These are phyloP conservation scores for Mrakia gelida DNA, from an alignment of 768 basidiomycete species.

Conservation along the genomic window DNA sequence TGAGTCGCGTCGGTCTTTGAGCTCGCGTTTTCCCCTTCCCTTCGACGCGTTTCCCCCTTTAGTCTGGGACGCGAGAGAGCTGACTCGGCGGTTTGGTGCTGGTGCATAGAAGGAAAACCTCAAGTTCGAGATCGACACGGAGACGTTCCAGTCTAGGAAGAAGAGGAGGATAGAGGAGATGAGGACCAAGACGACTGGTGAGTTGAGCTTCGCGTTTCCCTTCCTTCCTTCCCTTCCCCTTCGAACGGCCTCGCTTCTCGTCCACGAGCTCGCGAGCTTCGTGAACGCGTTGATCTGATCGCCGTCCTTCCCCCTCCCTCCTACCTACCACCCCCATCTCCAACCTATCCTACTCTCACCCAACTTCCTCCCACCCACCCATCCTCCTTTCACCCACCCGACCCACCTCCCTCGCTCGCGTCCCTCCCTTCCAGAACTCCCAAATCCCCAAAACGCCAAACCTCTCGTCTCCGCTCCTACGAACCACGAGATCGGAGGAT, in stretches of 20 bases:
- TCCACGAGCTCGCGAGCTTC: not conserved
- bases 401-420: too few species aligned
- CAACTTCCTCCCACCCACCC: too few species aligned
- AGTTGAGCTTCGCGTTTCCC: conserved; percentile 16
- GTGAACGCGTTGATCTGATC: not conserved
- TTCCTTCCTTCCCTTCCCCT: not conserved
- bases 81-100: conserved; percentile 48
- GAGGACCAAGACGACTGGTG: conserved; percentile 46
- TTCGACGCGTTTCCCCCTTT: not conserved
- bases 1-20: not conserved
- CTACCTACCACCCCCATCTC: conserved; percentile 45
- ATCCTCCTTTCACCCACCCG: not conserved
- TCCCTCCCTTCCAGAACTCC: conserved; percentile 34
- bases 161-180: conserved; percentile 80
- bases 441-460: conserved; percentile 53
- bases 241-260: not conserved
- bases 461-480: conserved; percentile 83
- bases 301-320: conserved; percentile 39
- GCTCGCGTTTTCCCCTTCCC: not conserved
- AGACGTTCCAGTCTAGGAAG: conserved; percentile 83
- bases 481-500: conserved; percentile 80
- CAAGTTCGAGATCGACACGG: conserved; percentile 64
- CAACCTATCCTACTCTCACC: not conserved
- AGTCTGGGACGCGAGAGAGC: not conserved
- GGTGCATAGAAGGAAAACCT: conserved; percentile 34